Conservation (phyloP, 176 grass and related monocot species). For the Themeda triandra region DNA sequence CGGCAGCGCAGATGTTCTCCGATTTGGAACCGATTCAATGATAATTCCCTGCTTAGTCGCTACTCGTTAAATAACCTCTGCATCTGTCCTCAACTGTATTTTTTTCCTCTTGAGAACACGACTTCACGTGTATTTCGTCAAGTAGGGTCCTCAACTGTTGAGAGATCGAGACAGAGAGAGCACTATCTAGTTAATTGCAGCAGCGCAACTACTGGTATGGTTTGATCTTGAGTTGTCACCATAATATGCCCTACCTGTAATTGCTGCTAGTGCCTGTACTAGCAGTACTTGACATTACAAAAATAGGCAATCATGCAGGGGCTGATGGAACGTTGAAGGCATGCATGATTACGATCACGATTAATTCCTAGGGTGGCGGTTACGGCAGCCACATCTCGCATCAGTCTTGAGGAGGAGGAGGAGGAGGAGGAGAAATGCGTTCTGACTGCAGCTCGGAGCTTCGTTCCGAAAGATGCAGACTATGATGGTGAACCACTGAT, state of each 20-base stretch:
- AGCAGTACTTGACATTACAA: background rate
- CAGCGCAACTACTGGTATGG: background rate
- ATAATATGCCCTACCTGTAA: background rate
- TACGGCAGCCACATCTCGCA: constrained; percentile 35
- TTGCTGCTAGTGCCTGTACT: background rate
- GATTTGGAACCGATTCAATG: background rate
- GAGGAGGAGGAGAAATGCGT: background rate
- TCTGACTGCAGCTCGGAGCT: background rate
- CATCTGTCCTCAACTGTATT: too few species aligned
- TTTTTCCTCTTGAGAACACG: too few species aligned
- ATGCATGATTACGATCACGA: background rate
- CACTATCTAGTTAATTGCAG: background rate
- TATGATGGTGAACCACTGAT: constrained; percentile 8
- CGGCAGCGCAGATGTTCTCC: background rate
- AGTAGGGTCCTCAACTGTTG: background rate
- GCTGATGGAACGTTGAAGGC: constrained; percentile 13
- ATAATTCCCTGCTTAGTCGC: background rate
- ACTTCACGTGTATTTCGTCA: too few species aligned
- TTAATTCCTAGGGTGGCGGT: constrained; percentile 20
- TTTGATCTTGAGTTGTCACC: background rate
- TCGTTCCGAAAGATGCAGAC: constrained; percentile 23
- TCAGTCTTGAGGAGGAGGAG: constrained; percentile 10
- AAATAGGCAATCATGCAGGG: constrained; percentile 14
- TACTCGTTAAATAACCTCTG: constrained; percentile 12
- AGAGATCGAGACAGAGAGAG: background rate